phyloP scores from a whole-genome alignment of 805 yeast genomes.

The Vanderwaltozyma verrucispora region DNA sequence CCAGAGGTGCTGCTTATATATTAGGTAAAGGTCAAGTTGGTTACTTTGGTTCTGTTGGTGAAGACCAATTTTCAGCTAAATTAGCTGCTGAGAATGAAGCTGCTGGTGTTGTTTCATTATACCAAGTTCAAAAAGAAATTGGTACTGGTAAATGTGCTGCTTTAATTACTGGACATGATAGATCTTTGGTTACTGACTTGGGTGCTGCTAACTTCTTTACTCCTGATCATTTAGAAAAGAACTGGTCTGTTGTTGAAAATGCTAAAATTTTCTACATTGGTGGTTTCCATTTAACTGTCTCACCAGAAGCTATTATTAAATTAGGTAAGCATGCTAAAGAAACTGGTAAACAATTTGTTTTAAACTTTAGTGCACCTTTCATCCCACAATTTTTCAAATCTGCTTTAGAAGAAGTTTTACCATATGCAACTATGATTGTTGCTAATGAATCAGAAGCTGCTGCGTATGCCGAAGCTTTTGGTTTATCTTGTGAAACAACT shows the following conservation, averaged over 20 bases:
- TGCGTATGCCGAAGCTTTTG: constrained; percentile 83
- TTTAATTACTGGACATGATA: constrained; percentile 72
- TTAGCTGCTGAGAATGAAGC: constrained; percentile 71
- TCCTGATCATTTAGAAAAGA: constrained; percentile 73
- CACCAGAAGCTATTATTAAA: constrained; percentile 84
- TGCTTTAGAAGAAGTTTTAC: constrained; percentile 66
- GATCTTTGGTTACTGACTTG: constrained; percentile 91
- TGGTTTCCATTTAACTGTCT: constrained; percentile 98
- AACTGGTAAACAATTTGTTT: constrained; percentile 60
- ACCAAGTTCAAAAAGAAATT: constrained; percentile 64
- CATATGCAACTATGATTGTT: constrained; percentile 83
- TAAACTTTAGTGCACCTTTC: constrained; percentile 96
- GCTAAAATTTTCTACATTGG: constrained; percentile 87
- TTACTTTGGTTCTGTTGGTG: constrained; percentile 94
- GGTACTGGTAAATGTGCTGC: constrained; percentile 99
- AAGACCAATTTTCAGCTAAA: constrained; percentile 76
- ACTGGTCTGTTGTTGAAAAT: constrained; percentile 76
- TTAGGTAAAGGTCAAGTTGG: constrained; percentile 74
- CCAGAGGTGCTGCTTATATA: constrained; percentile 94
- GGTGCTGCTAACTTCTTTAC: constrained; percentile 98
- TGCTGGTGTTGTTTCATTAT: constrained; percentile 82
- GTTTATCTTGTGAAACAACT: constrained; percentile 34
- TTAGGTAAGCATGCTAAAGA: constrained; percentile 90
- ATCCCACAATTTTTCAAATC: constrained; percentile 93
- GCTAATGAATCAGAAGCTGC: constrained; percentile 98